Evolutionary conservation across 2,329 filamentous ascomycete genomes (phyloP).

Genomic region (Calonectria pseudoturangicola): DNA sequence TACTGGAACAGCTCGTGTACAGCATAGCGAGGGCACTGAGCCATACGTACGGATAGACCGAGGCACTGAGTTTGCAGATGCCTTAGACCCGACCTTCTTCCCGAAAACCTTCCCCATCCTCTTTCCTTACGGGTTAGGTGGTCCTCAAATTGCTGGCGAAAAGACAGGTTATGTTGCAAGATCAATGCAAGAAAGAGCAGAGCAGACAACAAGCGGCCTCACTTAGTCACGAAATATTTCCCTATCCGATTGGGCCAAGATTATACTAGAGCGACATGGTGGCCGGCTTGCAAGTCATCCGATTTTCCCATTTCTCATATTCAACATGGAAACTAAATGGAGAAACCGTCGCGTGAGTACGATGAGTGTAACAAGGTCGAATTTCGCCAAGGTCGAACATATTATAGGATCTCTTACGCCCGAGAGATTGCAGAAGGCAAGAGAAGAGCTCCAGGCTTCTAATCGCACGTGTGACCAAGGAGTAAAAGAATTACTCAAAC

Average conservation of each 20-base stretch:
- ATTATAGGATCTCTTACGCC: neutral
- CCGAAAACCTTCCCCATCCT: constrained; percentile 42
- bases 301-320: constrained; percentile 29
- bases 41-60: constrained; percentile 33
- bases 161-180: neutral
- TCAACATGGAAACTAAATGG: constrained; percentile 16
- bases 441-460: neutral
- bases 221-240: constrained; percentile 20
- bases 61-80: constrained; percentile 40
- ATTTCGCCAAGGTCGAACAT: constrained; percentile 2
- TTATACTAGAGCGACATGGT: constrained; percentile 14
- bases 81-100: constrained; percentile 38
- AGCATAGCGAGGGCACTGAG: neutral
- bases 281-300: constrained; percentile 22
- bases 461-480: neutral
- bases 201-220: neutral
- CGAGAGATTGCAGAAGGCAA: neutral
- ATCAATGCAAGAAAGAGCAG: neutral
- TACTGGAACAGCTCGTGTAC: neutral
- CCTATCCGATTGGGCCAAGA: constrained; percentile 1
- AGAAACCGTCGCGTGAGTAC: constrained; percentile 28
- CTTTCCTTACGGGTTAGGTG: constrained; percentile 38
- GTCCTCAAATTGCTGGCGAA: constrained; percentile 31
- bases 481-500: neutral
- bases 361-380: neutral